Base-by-base conservation (phyloP, 1,139 yeast species). In the Saccharomyces hybrid region DNA sequence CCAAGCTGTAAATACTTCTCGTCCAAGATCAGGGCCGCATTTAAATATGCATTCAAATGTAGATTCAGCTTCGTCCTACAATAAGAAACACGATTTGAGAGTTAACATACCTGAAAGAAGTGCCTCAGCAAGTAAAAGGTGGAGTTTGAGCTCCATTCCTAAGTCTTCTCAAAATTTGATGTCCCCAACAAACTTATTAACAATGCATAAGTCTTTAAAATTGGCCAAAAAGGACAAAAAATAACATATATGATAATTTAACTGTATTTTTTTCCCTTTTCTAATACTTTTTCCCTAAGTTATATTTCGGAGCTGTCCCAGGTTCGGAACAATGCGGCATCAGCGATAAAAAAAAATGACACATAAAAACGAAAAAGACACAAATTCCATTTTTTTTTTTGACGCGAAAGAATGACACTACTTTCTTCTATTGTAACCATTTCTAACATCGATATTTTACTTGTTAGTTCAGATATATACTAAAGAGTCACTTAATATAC, bases 151-250 rank as follows among this genome's bases (percentile, higher is more conserved):
- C 32, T 55, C 53, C 46, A 59, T 61, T 28, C 61, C 63, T 5
- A 58, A 52, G 32, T 52, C 63, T 14, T 55, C 64, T 34, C 61
- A 58, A 44, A 57, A 54, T 50, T 50, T 61, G 11, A 56, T 61
- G 53, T 57, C 60, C 9, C 60, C 59, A 7, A 57, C 60, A 6
- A 52, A 54, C 32, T 38, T 56, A 16, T 49, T 56, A 4, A 48
- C 57, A 14, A 54, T 57, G 55, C 63, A 63, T 54, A 60, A 56
- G 47, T 58, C 65, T 14, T 47, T 62, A 30, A 61, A 59, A 30
- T 50, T 60, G 27, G 28, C 55, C 11, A 57, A 53, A 32, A 54
- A 52, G 51, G 59, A 56, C 30, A 32, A 50, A 41, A 41, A 38
- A 11, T 38, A 16, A 13, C 16, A 38, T 9, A 16, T 38, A 16